These are phyloP conservation scores for Pseudogymnoascus sp. DNA, from an alignment of 2,329 filamentous ascomycete species.

Conservation along the genomic window DNA sequence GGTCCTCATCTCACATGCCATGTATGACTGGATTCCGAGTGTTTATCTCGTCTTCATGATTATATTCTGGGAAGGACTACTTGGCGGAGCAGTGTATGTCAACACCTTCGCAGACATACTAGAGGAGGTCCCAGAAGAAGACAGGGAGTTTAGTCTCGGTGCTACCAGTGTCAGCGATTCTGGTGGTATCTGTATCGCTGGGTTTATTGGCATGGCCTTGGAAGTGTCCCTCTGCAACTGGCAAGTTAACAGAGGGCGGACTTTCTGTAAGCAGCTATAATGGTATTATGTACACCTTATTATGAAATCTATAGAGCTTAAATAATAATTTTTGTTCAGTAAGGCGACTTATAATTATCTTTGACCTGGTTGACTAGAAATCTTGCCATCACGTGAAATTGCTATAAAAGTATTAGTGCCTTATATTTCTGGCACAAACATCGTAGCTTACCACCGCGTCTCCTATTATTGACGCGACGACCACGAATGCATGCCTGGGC, in stretches of 20 bases:
- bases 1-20: conserved; percentile 65
- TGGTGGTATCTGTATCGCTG: conserved; percentile 80
- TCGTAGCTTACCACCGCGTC: neutral
- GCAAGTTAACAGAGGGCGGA: conserved; percentile 72
- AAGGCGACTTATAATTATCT: neutral
- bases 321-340: neutral
- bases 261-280: conserved; percentile 50
- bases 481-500: neutral
- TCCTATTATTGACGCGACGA: conserved; percentile 7
- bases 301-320: neutral
- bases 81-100: conserved; percentile 89
- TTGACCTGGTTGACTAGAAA: neutral
- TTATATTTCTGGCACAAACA: neutral
- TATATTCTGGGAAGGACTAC: conserved; percentile 87
- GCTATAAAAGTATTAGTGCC: neutral
- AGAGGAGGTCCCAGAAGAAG: conserved; percentile 65
- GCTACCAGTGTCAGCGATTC: conserved; percentile 91
- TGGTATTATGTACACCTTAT: neutral
- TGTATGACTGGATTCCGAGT: conserved; percentile 73
- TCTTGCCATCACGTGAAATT: neutral
- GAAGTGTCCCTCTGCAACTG: conserved; percentile 76
- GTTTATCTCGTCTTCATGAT: conserved; percentile 80
- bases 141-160: conserved; percentile 84
- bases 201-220: conserved; percentile 72
- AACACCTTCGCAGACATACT: conserved; percentile 94